These are phyloP conservation scores for Fusarium gaditjirri DNA, from an alignment of 2,329 filamentous ascomycete species.

Conservation along the genomic window DNA sequence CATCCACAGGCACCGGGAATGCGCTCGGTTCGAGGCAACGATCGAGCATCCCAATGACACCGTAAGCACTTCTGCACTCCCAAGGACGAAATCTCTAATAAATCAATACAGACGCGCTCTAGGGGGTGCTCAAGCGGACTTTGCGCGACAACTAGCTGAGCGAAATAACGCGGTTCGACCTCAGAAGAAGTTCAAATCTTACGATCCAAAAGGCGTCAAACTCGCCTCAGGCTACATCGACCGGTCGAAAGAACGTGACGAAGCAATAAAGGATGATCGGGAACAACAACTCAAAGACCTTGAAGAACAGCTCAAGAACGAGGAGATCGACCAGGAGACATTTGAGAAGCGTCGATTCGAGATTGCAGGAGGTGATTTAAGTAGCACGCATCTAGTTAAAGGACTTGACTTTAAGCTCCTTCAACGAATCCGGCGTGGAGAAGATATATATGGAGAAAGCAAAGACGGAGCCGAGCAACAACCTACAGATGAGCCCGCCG, in stretches of 20 bases:
- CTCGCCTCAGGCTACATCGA: conserved; percentile 86
- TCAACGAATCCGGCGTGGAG: conserved; percentile 74
- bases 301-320: conserved; percentile 83
- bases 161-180: conserved; percentile 66
- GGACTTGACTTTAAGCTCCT: conserved; percentile 88
- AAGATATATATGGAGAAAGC: conserved; percentile 67
- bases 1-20: conserved; percentile 49
- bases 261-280: conserved; percentile 63
- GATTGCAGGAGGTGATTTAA: conserved; percentile 83
- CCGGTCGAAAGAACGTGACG: conserved; percentile 74
- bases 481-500: conserved; percentile 42
- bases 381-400: conserved; percentile 88
- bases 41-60: conserved; percentile 92
- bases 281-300: conserved; percentile 78
- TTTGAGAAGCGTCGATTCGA: conserved; percentile 80
- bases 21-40: conserved; percentile 80
- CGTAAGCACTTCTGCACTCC: conserved; percentile 64
- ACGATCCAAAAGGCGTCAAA: conserved; percentile 84
- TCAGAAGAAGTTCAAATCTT: conserved; percentile 80
- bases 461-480: conserved; percentile 45
- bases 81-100: conserved; percentile 36
- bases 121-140: conserved; percentile 67
- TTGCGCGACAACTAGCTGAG: conserved; percentile 86
- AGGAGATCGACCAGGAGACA: conserved; percentile 81
- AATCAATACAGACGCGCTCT: conserved; percentile 69